Percentiles rank a stretch among this genome's conserved stretches.
phyloP scores from a whole-genome alignment of 176 grass and related monocot species.

The Aegilops longissima region DNA sequence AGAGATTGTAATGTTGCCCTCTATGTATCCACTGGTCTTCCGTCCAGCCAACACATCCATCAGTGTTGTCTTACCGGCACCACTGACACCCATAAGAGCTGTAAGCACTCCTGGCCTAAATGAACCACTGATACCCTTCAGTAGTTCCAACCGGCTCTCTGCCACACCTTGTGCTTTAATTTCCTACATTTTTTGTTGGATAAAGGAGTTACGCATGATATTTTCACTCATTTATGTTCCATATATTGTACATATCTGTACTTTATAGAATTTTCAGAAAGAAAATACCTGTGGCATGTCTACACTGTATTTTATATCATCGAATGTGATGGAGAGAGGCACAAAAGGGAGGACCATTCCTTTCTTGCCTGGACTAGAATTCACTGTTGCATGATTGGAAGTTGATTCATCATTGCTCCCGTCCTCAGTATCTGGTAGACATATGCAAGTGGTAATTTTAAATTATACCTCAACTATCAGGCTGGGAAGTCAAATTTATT shows the following conservation, averaged over 20 bases:
- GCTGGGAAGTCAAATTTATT: neutral
- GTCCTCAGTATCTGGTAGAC: conserved; percentile 24
- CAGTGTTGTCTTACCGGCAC: conserved; percentile 82
- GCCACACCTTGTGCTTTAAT: conserved; percentile 78
- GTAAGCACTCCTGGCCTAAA: conserved; percentile 87
- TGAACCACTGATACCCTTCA: conserved; percentile 71
- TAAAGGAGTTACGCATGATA: neutral
- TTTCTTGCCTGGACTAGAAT: conserved; percentile 48
- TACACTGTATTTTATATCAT: conserved; percentile 73
- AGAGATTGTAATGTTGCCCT: conserved; percentile 61
- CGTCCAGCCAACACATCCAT: conserved; percentile 77
- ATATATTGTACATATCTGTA: neutral
- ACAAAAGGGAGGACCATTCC: conserved; percentile 92
- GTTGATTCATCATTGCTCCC: conserved; percentile 26
- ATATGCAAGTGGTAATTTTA: conserved; percentile 6
- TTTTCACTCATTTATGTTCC: neutral
- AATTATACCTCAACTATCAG: conserved; percentile 12
- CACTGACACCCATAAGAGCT: conserved; percentile 85
- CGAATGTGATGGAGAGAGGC: conserved; percentile 62
- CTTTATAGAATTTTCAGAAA: conserved; percentile 5
- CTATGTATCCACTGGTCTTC: conserved; percentile 79
- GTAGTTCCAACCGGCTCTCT: conserved; percentile 48
- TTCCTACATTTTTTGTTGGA: conserved; percentile 51
- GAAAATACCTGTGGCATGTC: conserved; percentile 76
- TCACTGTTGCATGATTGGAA: conserved; percentile 26